Percentiles rank a stretch among this genome's conserved stretches.
Evolutionary conservation across 2,329 filamentous ascomycete species (phyloP).

Genomic region (Shiraia bambusicola): DNA sequence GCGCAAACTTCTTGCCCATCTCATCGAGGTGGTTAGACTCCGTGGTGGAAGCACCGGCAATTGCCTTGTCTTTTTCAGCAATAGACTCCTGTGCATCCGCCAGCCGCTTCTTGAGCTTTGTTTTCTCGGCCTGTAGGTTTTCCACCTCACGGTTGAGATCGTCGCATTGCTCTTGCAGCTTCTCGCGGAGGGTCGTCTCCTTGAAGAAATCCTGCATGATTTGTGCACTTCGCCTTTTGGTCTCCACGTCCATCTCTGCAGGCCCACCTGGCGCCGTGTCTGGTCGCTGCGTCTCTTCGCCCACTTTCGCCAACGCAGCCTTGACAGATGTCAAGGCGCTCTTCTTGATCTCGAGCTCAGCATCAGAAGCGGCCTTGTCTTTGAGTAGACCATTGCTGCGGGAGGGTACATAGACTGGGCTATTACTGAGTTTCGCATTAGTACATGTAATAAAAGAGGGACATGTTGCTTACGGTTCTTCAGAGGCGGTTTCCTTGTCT

Average conservation of each 20-base stretch:
- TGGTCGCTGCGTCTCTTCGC: constrained; percentile 30
- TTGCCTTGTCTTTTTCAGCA: constrained; percentile 34
- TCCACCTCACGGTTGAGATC: constrained; percentile 37
- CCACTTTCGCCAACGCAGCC: constrained; percentile 33
- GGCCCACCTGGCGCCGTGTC: constrained; percentile 38
- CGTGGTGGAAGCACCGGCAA: constrained; percentile 22
- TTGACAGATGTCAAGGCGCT: constrained; percentile 30
- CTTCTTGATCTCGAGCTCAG: constrained; percentile 36
- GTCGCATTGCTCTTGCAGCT: constrained; percentile 40
- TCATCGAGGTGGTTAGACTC: constrained; percentile 29
- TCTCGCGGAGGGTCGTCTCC: constrained; percentile 40
- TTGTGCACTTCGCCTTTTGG: constrained; percentile 34
- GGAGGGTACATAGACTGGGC: constrained; percentile 25
- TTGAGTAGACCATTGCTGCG: constrained; percentile 28
- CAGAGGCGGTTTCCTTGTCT: constrained; percentile 6
- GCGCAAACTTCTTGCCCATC: constrained; percentile 41
- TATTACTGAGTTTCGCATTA: constrained; percentile 14
- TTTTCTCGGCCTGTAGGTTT: constrained; percentile 33
- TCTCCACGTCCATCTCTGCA: constrained; percentile 35
- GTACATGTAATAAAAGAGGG: background rate
- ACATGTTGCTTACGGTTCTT: constrained; percentile 7
- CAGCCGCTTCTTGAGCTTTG: constrained; percentile 36
- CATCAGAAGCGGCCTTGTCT: constrained; percentile 41
- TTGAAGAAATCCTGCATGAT: constrained; percentile 46
- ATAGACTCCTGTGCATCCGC: constrained; percentile 34